Evolutionary conservation across 177 flowering plant species (phyloP).

Genomic region (Vitis hybrid): DNA sequence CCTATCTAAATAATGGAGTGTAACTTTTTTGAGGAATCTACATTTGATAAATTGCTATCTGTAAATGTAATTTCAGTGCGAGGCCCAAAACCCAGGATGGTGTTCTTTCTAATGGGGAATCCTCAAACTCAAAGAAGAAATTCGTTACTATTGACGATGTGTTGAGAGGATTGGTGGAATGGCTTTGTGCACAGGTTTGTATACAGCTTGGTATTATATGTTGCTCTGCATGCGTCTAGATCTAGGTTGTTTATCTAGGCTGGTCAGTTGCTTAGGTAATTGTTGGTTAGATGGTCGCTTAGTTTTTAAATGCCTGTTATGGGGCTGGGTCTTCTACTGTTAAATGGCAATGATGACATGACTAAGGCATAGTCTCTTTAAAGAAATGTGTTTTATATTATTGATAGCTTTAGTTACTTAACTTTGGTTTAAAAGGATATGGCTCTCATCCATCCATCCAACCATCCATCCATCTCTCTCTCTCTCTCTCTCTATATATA

Average conservation of each 20-base stretch:
- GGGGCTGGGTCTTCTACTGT: too few species aligned
- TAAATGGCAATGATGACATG: too few species aligned
- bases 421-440: too few species aligned
- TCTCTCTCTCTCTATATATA: too few species aligned
- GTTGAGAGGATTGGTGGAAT: slow-evolving; percentile 78
- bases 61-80: slow-evolving; percentile 48
- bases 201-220: background rate
- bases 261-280: background rate
- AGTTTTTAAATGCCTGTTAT: too few species aligned
- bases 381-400: too few species aligned
- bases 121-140: slow-evolving; percentile 63
- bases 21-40: background rate
- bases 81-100: slow-evolving; percentile 59
- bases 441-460: too few species aligned
- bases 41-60: background rate
- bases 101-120: slow-evolving; percentile 61
- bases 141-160: slow-evolving; percentile 73
- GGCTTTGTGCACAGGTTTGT: slow-evolving; percentile 94
- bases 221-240: background rate
- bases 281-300: background rate
- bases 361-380: too few species aligned
- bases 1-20: background rate
- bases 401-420: too few species aligned
- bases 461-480: too few species aligned
- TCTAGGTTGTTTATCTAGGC: background rate